phyloP scores from a whole-genome alignment of 208 protist species.

The Leishmania tarentolae region DNA sequence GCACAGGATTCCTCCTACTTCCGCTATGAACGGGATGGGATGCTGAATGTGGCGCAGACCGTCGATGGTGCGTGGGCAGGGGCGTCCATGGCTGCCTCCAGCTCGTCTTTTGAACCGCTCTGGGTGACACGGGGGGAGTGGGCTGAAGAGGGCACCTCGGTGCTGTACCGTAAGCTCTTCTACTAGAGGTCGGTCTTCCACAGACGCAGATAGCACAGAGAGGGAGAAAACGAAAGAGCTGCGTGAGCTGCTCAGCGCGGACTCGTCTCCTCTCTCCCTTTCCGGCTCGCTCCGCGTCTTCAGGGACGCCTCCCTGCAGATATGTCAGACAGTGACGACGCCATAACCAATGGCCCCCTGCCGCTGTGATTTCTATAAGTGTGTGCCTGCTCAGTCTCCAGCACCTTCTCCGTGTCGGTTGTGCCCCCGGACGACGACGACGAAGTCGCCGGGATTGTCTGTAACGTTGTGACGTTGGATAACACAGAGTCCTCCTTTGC shows the following conservation, averaged over 20 bases:
- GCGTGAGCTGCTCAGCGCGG: background rate
- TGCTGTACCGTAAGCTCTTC: constrained; percentile 78
- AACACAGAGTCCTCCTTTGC: background rate
- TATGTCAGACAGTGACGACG: background rate
- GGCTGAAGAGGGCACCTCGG: constrained; percentile 71
- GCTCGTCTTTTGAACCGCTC: constrained; percentile 75
- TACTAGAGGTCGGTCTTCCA: constrained; percentile 29
- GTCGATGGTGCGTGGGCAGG: constrained; percentile 74
- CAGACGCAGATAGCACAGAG: background rate
- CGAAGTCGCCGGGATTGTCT: background rate
- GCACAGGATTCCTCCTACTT: constrained; percentile 76
- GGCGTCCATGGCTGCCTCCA: constrained; percentile 74
- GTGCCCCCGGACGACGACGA: background rate
- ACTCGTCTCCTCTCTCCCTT: background rate
- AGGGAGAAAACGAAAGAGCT: background rate
- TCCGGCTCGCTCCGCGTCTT: background rate
- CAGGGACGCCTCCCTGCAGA: background rate
- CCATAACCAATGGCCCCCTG: background rate
- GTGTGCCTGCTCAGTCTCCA: background rate
- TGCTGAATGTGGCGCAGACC: constrained; percentile 31
- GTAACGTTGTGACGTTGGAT: background rate
- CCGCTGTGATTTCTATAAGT: background rate
- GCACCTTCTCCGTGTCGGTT: background rate
- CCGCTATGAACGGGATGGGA: constrained; percentile 65
- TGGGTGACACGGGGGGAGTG: constrained; percentile 80